phyloP scores from a whole-genome alignment of 2,329 filamentous ascomycete species.

The Cadophora luteo-olivacea region DNA sequence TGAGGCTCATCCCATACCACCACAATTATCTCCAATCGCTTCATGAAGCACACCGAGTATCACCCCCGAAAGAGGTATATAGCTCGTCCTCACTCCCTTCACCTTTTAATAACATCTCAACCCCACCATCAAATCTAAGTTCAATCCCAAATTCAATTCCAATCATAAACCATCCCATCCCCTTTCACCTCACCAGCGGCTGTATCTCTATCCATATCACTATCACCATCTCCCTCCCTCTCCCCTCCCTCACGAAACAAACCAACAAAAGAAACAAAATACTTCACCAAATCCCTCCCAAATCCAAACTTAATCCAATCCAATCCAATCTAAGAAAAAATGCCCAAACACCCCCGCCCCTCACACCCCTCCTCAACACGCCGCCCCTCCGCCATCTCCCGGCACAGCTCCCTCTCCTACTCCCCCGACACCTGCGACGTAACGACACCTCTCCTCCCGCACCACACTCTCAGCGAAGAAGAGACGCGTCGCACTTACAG shows the following conservation, averaged over 20 bases:
- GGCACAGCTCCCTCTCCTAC: constrained; percentile 1
- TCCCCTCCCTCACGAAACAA: too few relatives aligned
- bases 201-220: too few relatives aligned
- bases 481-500: not conserved
- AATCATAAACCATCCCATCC: too few relatives aligned
- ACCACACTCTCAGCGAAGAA: not conserved
- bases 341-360: not conserved
- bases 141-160: not conserved
- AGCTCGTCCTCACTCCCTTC: not conserved
- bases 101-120: not conserved
- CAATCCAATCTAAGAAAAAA: not conserved
- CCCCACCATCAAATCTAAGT: not conserved
- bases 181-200: too few relatives aligned
- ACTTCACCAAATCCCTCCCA: too few relatives aligned
- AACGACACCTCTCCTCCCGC: not conserved
- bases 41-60: constrained; percentile 3
- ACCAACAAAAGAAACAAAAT: too few relatives aligned
- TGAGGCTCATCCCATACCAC: not conserved
- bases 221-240: too few relatives aligned
- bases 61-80: not conserved
- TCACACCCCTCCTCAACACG: not conserved
- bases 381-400: constrained; percentile 2
- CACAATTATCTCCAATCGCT: not conserved
- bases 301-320: not conserved
- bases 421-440: constrained; percentile 13